Evolutionary conservation across 1,284 basidiomycete species (phyloP), one percentile per base, ranked within the genome.

Genomic region (Puccinia horiana): DNA sequence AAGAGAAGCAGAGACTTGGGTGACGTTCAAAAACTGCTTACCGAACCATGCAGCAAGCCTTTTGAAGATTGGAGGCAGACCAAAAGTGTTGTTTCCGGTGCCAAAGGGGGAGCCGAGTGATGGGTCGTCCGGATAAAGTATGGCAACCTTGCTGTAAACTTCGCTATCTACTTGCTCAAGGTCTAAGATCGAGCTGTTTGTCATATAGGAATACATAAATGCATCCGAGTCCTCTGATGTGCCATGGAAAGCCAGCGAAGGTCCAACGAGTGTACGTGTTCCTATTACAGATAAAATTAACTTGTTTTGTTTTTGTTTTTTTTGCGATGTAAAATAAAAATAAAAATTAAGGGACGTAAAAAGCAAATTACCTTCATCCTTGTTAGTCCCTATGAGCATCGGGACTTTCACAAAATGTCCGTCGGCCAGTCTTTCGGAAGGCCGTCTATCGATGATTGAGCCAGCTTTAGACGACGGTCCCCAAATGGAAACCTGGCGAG

Each of bases 41-140:
- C 79, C 79, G 61, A 42, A 74, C 79, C 79, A 81, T 16, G 79
- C 69, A 32, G 79, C 70, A 35, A 81, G 23, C 47, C 79, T 37
- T 52, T 81, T 81, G 58, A 74, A 81, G 23, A 63, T 81, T 44
- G 18, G 23, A 29, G 69, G 79, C 2, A 74, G 69, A n/a, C 79
- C 79, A 37, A 81, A 74, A 18, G 79, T 81, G 18, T 29, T 14
- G 52, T 74, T 63, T 14, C 84, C 84, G 0, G 84, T 84, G n/a
- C 70, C 77, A 82, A 81, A 85, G 1, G 85, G 85, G 42, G 82
- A 84, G 2, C 85, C 85, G 29, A 73, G 26, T 1, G 42, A 29
- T 1, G 83, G 84, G 12, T 82, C 82, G 49, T 83, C 63, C 16
- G 84, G 83, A 77, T 85, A 85, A 11, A 83, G 58, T 29, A 73